phyloP scores from a whole-genome alignment of 345 rosid species.

The Brassica napus region Da-Ae NC_063438.1:28611001-28611500 shows the following conservation, averaged over 20 bases:
- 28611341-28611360: not conserved
- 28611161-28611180: not conserved
- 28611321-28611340: not conserved
- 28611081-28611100: not conserved
- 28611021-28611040: too few relatives aligned
- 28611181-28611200: not conserved
- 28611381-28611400: slow-evolving; percentile 4
- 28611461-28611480: not conserved
- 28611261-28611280: not conserved
- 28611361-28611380: not conserved
- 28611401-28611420: not conserved
- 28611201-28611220: not conserved
- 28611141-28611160: not conserved
- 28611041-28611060: not conserved
- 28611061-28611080: not conserved
- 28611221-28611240: not conserved
- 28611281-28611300: not conserved
- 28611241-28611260: not conserved
- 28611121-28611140: not conserved
- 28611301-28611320: not conserved
- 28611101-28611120: not conserved
- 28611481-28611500: not conserved
- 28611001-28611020: too few relatives aligned
- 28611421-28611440: not conserved
- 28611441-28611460: not conserved